These are phyloP conservation scores for Aquanectria penicillioides DNA, from an alignment of 2,329 filamentous ascomycete genomes.

Conservation along the genomic window DNA sequence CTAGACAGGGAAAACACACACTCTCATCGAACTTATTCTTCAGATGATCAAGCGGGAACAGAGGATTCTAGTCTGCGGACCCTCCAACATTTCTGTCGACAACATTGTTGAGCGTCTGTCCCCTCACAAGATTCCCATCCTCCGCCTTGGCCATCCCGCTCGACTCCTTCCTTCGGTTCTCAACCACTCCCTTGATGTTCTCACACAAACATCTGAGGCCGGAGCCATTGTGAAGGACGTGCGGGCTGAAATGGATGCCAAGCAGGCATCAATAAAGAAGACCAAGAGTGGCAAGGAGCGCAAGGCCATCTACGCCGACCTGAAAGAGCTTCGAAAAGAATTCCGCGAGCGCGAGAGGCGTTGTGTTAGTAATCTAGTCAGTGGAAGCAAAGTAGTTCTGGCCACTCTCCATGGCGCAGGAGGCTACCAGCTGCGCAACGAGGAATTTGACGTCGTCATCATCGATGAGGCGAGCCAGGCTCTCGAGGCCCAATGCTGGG, in stretches of 20 bases:
- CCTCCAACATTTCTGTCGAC: conserved; percentile 96
- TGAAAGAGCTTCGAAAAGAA: conserved; percentile 88
- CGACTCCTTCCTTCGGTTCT: conserved; percentile 88
- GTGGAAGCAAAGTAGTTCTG: conserved; percentile 85
- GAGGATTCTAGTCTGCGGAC: conserved; percentile 91
- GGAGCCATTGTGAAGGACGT: conserved; percentile 91
- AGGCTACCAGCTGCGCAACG: conserved; percentile 80
- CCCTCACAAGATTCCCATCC: conserved; percentile 84
- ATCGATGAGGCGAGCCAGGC: conserved; percentile 98
- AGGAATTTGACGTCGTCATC: conserved; percentile 91
- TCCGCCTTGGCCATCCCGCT: conserved; percentile 92
- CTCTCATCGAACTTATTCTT: conserved; percentile 93
- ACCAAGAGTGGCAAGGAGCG: conserved; percentile 83
- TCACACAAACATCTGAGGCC: conserved; percentile 90
- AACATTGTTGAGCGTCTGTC: conserved; percentile 95
- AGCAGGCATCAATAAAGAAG: conserved; percentile 89
- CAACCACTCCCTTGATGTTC: conserved; percentile 88
- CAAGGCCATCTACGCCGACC: conserved; percentile 82
- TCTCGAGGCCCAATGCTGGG: conserved; percentile 97
- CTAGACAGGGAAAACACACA: conserved; percentile 94
- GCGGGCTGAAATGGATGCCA: conserved; percentile 89
- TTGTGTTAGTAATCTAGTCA: conserved; percentile 81
- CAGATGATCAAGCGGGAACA: conserved; percentile 80
- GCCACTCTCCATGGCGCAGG: conserved; percentile 94
- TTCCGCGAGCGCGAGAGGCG: conserved; percentile 85